phyloP scores from a whole-genome alignment of 345 rosid species.

The Sonneratia caseolaris region DNA sequence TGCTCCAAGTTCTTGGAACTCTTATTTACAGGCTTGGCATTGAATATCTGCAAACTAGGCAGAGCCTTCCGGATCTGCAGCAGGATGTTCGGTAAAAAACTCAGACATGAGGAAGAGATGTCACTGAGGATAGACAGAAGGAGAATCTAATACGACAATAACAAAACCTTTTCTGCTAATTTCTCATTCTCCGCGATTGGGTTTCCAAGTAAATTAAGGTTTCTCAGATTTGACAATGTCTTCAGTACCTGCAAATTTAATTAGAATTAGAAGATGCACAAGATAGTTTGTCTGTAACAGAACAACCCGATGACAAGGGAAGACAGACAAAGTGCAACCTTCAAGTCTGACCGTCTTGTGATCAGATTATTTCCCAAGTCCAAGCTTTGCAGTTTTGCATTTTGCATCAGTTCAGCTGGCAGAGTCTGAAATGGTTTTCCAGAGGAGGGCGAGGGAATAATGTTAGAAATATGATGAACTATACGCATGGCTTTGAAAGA shows the following conservation, averaged over 20 bases:
- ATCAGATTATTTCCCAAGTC: conserved; percentile 89
- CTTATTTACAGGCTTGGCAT: conserved; percentile 56
- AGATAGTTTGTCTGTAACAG: background rate
- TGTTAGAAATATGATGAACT: background rate
- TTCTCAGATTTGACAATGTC: conserved; percentile 43
- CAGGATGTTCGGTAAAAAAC: conserved; percentile 1
- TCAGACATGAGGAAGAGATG: background rate
- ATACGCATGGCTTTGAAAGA: background rate
- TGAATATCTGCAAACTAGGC: conserved; percentile 57
- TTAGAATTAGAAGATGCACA: background rate
- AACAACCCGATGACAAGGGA: background rate
- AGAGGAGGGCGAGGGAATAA: conserved; percentile 1
- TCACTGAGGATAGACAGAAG: background rate
- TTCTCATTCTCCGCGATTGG: conserved; percentile 63
- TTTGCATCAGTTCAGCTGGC: conserved; percentile 56
- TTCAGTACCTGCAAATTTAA: conserved; percentile 42
- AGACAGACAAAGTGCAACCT: conserved; percentile 29
- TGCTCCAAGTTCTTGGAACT: conserved; percentile 20
- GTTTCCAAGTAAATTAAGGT: conserved; percentile 78
- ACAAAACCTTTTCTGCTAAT: conserved; percentile 52
- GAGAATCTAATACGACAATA: background rate
- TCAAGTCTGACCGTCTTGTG: conserved; percentile 53
- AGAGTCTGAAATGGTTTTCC: conserved; percentile 37
- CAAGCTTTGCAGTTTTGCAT: conserved; percentile 61
- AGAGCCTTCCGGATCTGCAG: conserved; percentile 51